phyloP scores from a whole-genome alignment of 345 rosid species.

The Citrus reticulata region DNA sequence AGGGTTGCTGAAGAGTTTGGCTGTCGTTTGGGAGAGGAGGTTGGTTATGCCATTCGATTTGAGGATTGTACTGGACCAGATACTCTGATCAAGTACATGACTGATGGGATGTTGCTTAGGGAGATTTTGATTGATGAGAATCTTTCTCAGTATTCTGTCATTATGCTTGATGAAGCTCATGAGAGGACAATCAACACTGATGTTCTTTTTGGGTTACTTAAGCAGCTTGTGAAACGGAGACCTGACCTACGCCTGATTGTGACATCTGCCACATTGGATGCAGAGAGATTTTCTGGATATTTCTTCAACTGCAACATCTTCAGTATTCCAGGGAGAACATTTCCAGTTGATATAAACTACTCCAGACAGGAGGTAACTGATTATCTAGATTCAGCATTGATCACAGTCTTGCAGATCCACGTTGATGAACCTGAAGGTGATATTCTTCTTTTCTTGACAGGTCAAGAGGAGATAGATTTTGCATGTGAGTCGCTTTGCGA shows the following conservation, averaged over 20 bases:
- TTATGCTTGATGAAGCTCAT: slow-evolving; percentile 84
- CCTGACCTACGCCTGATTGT: slow-evolving; percentile 68
- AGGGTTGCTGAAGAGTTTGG: slow-evolving; percentile 93
- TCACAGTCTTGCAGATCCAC: slow-evolving; percentile 75
- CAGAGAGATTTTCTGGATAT: slow-evolving; percentile 76
- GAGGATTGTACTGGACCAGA: slow-evolving; percentile 88
- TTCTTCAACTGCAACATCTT: slow-evolving; percentile 79
- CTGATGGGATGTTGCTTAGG: slow-evolving; percentile 75
- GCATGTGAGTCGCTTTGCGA: slow-evolving; percentile 70
- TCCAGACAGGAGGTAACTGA: slow-evolving; percentile 76
- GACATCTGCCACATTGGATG: slow-evolving; percentile 80
- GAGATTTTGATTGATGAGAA: slow-evolving; percentile 61
- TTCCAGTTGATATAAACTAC: slow-evolving; percentile 74
- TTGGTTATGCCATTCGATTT: slow-evolving; percentile 79
- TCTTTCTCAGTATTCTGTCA: slow-evolving; percentile 56
- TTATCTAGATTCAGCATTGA: slow-evolving; percentile 71
- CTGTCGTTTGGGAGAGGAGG: slow-evolving; percentile 78
- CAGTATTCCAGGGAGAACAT: slow-evolving; percentile 82
- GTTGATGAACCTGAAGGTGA: slow-evolving; percentile 86
- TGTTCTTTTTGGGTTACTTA: slow-evolving; percentile 68
- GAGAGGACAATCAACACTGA: slow-evolving; percentile 74
- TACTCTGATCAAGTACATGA: slow-evolving; percentile 81
- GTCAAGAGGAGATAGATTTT: slow-evolving; percentile 82
- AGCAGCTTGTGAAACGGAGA: slow-evolving; percentile 62
- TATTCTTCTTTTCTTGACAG: slow-evolving; percentile 71